A percentile compares a stretch with the other conserved stretches of the same genome.
These are phyloP conservation scores for Inga oerstediana DNA, from an alignment of 306 rosid genomes.

Conservation along the genomic window DNA sequence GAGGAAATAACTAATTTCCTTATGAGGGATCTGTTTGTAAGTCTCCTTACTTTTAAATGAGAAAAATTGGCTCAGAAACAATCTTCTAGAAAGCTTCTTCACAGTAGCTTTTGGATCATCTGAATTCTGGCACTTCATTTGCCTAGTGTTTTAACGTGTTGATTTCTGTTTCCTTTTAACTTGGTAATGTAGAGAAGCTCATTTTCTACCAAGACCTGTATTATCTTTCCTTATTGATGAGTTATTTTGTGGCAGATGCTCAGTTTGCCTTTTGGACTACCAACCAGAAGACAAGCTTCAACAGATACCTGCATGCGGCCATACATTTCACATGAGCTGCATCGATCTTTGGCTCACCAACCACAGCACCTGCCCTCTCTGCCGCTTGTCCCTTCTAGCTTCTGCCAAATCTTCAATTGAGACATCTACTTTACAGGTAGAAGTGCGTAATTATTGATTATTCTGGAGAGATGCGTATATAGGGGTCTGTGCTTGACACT, in stretches of 20 bases:
- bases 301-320: constrained; percentile 86
- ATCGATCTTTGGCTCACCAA: constrained; percentile 88
- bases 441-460: constrained; percentile 30
- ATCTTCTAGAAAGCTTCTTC: background rate
- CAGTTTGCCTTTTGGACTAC: constrained; percentile 88
- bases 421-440: constrained; percentile 37
- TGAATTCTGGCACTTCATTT: constrained; percentile 6
- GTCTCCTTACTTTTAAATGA: background rate
- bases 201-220: background rate
- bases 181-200: background rate
- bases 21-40: background rate
- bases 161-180: constrained; percentile 1
- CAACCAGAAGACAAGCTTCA: constrained; percentile 83
- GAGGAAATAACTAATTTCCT: background rate
- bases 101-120: background rate
- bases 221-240: constrained; percentile 25
- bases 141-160: background rate
- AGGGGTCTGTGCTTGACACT: background rate
- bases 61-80: background rate
- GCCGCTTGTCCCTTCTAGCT: constrained; percentile 74
- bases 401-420: constrained; percentile 50
- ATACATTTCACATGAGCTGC: constrained; percentile 82
- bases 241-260: constrained; percentile 56
- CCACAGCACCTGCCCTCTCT: constrained; percentile 92
- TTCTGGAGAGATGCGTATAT: background rate